Evolutionary conservation across 2,329 filamentous ascomycete species (phyloP).

Genomic region (Botrytis deweyae): DNA sequence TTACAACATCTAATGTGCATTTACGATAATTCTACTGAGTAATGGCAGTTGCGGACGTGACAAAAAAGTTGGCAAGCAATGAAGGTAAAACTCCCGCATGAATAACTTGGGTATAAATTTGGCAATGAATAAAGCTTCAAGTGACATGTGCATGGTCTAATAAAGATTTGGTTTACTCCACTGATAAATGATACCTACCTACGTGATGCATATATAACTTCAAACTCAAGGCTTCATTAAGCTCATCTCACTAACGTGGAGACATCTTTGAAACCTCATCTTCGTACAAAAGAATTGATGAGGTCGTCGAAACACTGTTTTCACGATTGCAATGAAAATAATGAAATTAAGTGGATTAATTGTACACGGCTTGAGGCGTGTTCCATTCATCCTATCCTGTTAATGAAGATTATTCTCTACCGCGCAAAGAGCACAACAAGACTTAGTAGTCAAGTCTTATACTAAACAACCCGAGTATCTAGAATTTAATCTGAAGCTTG

Average conservation of each 20-base stretch:
- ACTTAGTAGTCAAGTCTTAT: too few relatives aligned
- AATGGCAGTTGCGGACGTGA: background rate
- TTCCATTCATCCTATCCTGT: too few relatives aligned
- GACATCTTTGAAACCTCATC: background rate
- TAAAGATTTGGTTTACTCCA: background rate
- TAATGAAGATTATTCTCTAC: background rate
- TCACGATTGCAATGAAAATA: background rate
- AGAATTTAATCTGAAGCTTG: background rate
- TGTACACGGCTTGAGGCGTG: background rate
- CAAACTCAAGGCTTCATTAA: background rate
- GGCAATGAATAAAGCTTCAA: too few relatives aligned
- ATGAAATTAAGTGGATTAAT: background rate
- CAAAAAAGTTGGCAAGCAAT: background rate
- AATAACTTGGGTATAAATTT: too few relatives aligned
- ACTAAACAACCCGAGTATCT: too few relatives aligned
- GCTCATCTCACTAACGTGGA: background rate
- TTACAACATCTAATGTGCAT: background rate
- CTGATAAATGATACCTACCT: background rate
- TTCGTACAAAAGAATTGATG: background rate
- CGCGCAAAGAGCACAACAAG: background rate
- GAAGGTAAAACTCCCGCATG: background rate
- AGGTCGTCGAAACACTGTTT: too few relatives aligned
- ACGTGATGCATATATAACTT: background rate
- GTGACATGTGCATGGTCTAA: background rate
- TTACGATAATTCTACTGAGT: fast-evolving